Base-by-base conservation (phyloP, 805 yeast genomes). In the Candida oleophila region DNA sequence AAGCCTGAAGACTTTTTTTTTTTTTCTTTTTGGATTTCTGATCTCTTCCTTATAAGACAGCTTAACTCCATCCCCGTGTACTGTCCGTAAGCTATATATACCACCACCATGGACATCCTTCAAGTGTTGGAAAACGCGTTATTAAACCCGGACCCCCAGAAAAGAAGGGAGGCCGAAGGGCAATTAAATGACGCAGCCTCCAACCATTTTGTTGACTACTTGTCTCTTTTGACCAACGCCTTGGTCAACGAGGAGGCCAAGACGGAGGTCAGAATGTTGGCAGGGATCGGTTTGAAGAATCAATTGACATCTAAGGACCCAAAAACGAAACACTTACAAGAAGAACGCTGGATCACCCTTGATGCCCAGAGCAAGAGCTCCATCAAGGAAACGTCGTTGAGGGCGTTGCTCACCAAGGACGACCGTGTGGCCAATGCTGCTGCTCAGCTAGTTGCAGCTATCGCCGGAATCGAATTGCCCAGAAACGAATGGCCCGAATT, bases 391-490 rank as follows among this genome's bases (percentile, higher is more conserved):
- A 73, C 77, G 25, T 58, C 71, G 3, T 65, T 92, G 42, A 68
- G 69, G 38, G 80, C 91, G 2, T 78, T 94, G 46, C 64, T 84
- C 46, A 76, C 87, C 15, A 62, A 71, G n/a, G 81, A 82, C 56
- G 87, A 81, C 53, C 80, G 89, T 59, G 96, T 92, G 46, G 94
- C 96, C 28, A 82, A 83, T 48, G 78, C 96, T 22, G 85, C 92
- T 21, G 96, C 99, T 20, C 97, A 92, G 72, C 76, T 92, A 54
- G 92, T 94, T 43, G 96, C 98, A 30, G 96, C 97, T 9, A 88
- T 94, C 57, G 99, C 97, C n/a, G 92, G 85, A 52, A 88, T 92
- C 47, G 99, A 94, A 65, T 76, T 94, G 53, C 97, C 97, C 40
- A 73, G 85, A 51, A 77, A 77, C 53, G 89, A 86, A 61, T 94